These are phyloP conservation scores for Metschnikowia cerradonensis DNA, from an alignment of 805 yeast species.

Conservation along the genomic window DNA sequence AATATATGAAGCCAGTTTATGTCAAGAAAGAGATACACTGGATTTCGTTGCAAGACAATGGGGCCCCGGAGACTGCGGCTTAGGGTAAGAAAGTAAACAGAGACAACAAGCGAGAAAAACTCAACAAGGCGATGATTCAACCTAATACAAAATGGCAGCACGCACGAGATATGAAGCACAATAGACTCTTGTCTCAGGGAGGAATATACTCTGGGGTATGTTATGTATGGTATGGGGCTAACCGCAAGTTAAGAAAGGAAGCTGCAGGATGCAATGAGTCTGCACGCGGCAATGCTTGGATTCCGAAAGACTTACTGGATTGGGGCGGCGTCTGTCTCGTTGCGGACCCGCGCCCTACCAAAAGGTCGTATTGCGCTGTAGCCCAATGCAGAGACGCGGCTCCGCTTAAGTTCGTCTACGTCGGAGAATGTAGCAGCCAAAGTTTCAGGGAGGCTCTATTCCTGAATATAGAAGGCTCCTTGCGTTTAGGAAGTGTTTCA, in stretches of 20 bases:
- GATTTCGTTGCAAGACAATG: too few relatives aligned
- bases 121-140: not conserved
- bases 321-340: not conserved
- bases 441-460: not conserved
- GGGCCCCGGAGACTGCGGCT: too few relatives aligned
- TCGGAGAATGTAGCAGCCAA: too few relatives aligned
- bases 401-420: not conserved
- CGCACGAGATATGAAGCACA: not conserved
- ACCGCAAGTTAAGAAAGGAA: not conserved
- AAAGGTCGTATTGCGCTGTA: not conserved
- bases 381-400: not conserved
- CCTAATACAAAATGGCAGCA: not conserved
- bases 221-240: not conserved
- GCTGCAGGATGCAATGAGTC: conserved; percentile 1
- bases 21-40: not conserved
- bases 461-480: not conserved
- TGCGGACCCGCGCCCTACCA: not conserved
- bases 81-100: too few relatives aligned
- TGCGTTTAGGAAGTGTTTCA: not conserved
- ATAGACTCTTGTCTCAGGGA: not conserved
- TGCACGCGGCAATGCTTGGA: conserved; percentile 1
- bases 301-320: not conserved
- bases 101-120: too few relatives aligned
- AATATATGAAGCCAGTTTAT: not conserved
- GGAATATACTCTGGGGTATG: not conserved